Evolutionary conservation across 2,329 filamentous ascomycete species (phyloP), one percentile per base, ranked within the genome.

Genomic region (Diaporthe sp.): DNA sequence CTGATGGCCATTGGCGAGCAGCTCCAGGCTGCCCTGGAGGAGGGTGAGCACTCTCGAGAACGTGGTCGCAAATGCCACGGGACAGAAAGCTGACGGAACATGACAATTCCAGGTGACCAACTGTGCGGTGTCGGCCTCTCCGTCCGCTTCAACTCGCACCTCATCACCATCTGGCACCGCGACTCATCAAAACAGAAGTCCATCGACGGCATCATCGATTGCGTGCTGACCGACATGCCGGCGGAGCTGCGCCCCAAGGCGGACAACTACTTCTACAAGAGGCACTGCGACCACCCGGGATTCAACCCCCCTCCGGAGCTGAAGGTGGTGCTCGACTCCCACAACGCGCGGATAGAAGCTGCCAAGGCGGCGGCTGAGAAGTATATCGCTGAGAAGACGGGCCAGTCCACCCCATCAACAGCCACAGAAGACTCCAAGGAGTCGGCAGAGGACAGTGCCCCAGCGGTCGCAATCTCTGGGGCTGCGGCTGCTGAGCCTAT

Each of bases 91-190:
- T 53, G n/a, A 53, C 70, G 39, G 44, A 42, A 34, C 34, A 53
- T 42, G 46, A 75, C 49, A 7, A 17, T 19, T 17, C 10, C 81
- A 95, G 94, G 92, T 76, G 94, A 95, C 82, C 95, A 98, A 82
- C 94, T 98, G 79, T 97, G 96, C 82, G 96, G 96, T 69, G 92
- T 98, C 62, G 95, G 94, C 57, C 92, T 97, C 78, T 95, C 94
- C 1, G 94, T 96, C 75, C 93, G 96, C 79, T 90, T 98, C 80
- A 77, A 76, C 72, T 77, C 76, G n/a, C 76, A 77, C 55, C 74
- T 77, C 77, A 92, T 98, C 81, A 93, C 94, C 79, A 91, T 98
- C 81, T 98, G 96, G 96, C 97, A 98, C 86, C 94, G 97, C 77
- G 94, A 98, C 81, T 92, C 93, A 31, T 92, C 92, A 76, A 95